Evolutionary conservation across 176 grass and related monocot species (phyloP), one percentile per base, ranked within the genome.

Genomic region (Oryza punctata): DNA sequence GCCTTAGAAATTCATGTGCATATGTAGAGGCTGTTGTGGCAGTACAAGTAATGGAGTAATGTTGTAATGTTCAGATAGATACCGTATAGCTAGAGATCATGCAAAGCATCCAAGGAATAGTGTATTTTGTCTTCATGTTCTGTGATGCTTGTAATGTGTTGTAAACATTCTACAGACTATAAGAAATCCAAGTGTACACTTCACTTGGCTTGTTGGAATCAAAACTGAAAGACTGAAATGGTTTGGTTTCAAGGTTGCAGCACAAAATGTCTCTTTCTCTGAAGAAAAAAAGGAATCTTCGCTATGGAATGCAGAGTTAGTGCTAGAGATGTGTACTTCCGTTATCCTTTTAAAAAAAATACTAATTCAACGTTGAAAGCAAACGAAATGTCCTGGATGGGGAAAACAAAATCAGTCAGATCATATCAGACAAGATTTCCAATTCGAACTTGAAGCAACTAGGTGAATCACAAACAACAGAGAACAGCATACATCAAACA

Each of bases 31-130:
- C 14, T 78, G 45, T 11, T 49, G 74, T 61, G 68, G 35, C n/a
- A 32, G 30, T 43, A 49, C 63, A 64, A 81, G 57, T 7, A 57
- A 35, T 35, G 0, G 6, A 35, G 33, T 35, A 35, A 35, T 1
- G 33, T 35, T 35, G 33, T 35, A 0, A 82, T 47, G 12, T 25
- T 78, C 33, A 72, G 66, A 35, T 73, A 29, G 32, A 45, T 44
- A 57, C 54, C 54, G 33, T 43, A 72, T 73, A 78, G 72, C 33
- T 77, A 67, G 82, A 66, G 78, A 77, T 78, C 28, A 86, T 85
- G 83, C 66, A 78, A 86, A 74, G 61, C 40, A 29, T 66, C 68
- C 68, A 12, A 72, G 38, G 50, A 70, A 33, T 85, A 46, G 52
- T 32, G 21, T 49, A 8, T 8, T 45, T 63, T 38, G 70, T 45